Conservation (phyloP, 371 early-diverging fungal genomes). For the Nematocida major region DNA sequence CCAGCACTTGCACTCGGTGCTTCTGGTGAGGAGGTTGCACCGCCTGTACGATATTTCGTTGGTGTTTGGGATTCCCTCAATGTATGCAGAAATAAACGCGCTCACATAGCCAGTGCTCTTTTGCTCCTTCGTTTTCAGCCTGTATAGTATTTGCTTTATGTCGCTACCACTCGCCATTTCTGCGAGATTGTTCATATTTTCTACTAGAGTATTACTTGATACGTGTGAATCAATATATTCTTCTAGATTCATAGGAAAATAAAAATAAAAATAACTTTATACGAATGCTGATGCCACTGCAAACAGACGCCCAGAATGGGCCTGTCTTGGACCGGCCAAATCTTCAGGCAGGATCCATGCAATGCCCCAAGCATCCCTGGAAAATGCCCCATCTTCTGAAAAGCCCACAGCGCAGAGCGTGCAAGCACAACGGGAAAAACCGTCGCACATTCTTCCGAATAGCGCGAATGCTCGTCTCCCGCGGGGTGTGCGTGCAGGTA, state of each 20-base stretch:
- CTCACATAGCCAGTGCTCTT: neutral
- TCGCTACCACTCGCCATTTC: neutral
- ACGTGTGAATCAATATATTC: conserved; percentile 6
- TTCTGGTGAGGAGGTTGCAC: neutral
- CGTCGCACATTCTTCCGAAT: no score
- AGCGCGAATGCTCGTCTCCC: no score
- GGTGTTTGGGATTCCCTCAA: neutral
- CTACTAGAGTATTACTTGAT: neutral
- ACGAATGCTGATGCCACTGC: no score
- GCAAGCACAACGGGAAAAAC: no score
- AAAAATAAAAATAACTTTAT: conserved; percentile 6
- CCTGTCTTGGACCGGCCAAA: no score
- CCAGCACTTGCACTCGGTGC: neutral
- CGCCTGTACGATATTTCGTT: neutral
- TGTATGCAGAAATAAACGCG: neutral
- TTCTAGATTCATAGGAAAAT: neutral
- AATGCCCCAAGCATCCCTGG: no score
- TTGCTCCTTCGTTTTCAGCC: neutral
- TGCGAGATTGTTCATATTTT: neutral
- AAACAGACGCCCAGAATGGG: no score
- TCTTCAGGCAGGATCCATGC: no score
- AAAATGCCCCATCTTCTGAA: no score
- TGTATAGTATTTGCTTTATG: conserved; percentile 14
- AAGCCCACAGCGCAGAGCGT: no score
- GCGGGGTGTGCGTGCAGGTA: no score